Conservation (phyloP, 108 stramenopile species). For the Nitzschia inconspicua region DNA sequence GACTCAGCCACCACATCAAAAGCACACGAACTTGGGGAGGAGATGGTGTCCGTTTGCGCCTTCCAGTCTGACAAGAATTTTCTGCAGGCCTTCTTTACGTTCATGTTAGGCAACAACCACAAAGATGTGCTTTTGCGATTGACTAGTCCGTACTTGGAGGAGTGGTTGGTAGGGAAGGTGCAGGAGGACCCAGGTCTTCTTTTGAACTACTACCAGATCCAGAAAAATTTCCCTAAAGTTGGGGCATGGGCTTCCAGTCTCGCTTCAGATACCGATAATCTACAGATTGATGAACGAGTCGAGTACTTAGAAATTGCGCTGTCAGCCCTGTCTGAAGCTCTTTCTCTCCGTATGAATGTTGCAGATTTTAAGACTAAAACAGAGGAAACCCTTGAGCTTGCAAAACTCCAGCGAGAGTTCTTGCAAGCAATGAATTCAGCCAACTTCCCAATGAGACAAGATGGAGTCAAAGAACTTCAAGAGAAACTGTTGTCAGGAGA, state of each 20-base stretch:
- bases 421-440: slow-evolving; percentile 52
- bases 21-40: slow-evolving; percentile 37
- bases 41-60: slow-evolving; percentile 62
- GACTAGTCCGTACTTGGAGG: slow-evolving; percentile 60
- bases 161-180: slow-evolving; percentile 53
- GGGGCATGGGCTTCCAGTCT: slow-evolving; percentile 53
- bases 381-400: slow-evolving; percentile 64
- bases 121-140: slow-evolving; percentile 67
- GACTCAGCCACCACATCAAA: slow-evolving; percentile 29
- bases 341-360: slow-evolving; percentile 19
- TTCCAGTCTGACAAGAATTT: slow-evolving; percentile 59
- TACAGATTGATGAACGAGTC: slow-evolving; percentile 57
- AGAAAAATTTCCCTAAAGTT: slow-evolving; percentile 55
- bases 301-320: slow-evolving; percentile 64
- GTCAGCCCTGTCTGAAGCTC: slow-evolving; percentile 49
- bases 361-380: slow-evolving; percentile 28
- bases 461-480: slow-evolving; percentile 42
- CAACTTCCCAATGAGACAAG: slow-evolving; percentile 28
- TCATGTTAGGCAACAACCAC: slow-evolving; percentile 53
- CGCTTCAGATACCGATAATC: slow-evolving; percentile 32
- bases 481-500: slow-evolving; percentile 51
- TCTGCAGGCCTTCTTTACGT: slow-evolving; percentile 58
- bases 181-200: slow-evolving; percentile 50
- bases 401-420: slow-evolving; percentile 63
- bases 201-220: slow-evolving; percentile 70